phyloP scores from a whole-genome alignment of 495 filamentous ascomycete species.

The Penicillium coprophilum region DNA sequence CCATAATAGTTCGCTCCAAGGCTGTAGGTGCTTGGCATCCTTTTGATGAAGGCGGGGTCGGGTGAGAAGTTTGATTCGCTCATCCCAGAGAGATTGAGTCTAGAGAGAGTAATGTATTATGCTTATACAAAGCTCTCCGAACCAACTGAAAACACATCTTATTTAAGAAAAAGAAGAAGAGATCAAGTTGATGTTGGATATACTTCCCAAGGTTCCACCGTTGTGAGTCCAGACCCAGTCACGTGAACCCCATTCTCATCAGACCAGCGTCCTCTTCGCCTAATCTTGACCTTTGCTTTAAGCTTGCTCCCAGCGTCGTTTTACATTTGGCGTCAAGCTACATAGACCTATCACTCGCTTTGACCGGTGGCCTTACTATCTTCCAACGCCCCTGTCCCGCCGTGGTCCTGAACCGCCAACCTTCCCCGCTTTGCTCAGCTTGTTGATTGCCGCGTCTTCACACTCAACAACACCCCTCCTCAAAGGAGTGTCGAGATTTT shows the following conservation, averaged over 20 bases:
- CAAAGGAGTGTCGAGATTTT: constrained; percentile 7
- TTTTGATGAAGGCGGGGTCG: neutral
- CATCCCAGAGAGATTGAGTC: neutral
- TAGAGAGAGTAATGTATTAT: neutral
- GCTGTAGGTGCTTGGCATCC: neutral
- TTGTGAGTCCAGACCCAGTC: constrained; percentile 28
- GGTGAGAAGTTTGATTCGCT: neutral
- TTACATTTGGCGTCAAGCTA: neutral
- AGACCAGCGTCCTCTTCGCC: constrained; percentile 7
- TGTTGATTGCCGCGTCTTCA: constrained; percentile 21
- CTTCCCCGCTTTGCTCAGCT: constrained; percentile 27
- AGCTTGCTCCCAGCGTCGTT: neutral
- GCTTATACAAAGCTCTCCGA: neutral
- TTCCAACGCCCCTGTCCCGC: neutral
- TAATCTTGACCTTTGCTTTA: neutral
- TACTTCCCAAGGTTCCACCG: neutral
- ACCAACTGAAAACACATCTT: neutral
- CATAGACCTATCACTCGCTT: neutral
- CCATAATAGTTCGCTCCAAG: neutral
- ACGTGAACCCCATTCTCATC: constrained; percentile 20
- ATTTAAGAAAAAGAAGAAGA: neutral
- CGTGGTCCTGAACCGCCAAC: constrained; percentile 3
- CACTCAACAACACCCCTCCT: constrained; percentile 15
- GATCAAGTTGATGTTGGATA: neutral
- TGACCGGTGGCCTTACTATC: neutral